Evolutionary conservation across 1,139 yeast species (phyloP).

Genomic region (Blastobotrys aristatus): DNA sequence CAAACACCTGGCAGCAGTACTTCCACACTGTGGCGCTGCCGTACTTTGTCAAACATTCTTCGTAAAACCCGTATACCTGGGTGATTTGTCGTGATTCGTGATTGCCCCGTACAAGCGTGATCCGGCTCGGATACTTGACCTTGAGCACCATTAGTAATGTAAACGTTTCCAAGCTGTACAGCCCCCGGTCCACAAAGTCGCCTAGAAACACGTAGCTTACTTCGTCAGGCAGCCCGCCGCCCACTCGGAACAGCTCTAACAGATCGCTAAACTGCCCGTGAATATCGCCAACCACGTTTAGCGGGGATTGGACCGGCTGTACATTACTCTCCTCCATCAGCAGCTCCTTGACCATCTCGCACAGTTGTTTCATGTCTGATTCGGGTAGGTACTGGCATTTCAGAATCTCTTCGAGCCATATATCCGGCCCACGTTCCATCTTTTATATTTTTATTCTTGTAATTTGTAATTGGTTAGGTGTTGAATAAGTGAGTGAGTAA

Average conservation of each 20-base stretch:
- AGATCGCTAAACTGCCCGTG: slow-evolving; percentile 98
- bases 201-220: slow-evolving; percentile 81
- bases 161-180: slow-evolving; percentile 87
- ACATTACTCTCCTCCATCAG: slow-evolving; percentile 92
- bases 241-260: slow-evolving; percentile 81
- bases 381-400: slow-evolving; percentile 87
- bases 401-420: slow-evolving; percentile 91
- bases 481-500: not conserved
- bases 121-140: slow-evolving; percentile 73
- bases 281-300: slow-evolving; percentile 98
- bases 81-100: slow-evolving; percentile 95
- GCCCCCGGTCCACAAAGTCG: slow-evolving; percentile 96
- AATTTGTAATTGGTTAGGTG: slow-evolving; percentile 2
- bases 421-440: slow-evolving; percentile 87
- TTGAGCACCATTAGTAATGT: slow-evolving; percentile 86
- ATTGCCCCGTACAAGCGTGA: slow-evolving; percentile 87
- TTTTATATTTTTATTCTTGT: slow-evolving; percentile 4
- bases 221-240: slow-evolving; percentile 87
- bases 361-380: slow-evolving; percentile 90
- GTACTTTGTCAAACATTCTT: slow-evolving; percentile 86
- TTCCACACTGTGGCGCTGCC: slow-evolving; percentile 98
- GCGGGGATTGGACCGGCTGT: slow-evolving; percentile 95
- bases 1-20: slow-evolving; percentile 94
- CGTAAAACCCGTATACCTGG: slow-evolving; percentile 90
- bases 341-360: slow-evolving; percentile 87